Evolutionary conservation across 2,329 filamentous ascomycete genomes (phyloP), one percentile per base, ranked within the genome.

Genomic region (Talaromyces sp.): DNA sequence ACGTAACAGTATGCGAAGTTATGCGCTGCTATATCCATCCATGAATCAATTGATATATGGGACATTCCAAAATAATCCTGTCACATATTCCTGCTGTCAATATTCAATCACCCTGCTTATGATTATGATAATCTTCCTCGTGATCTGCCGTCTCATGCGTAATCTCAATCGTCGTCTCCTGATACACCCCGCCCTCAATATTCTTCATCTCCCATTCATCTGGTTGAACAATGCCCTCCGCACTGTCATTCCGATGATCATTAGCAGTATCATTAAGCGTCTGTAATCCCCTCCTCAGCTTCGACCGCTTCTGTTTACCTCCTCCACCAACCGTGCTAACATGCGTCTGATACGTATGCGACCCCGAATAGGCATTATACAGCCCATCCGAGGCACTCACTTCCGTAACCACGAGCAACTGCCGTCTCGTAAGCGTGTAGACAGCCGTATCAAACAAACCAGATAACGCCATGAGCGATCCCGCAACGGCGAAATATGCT

Each of bases 381-480:
- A n/a, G 27, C 13, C 53, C 17, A 36, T 36, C 27, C 19, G 47
- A 17, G 29, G 53, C 8, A 31, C 60, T 63, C 15, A 74, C 77
- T 64, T 83, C 81, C 62, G 82, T 80, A 65, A 82, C 81, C 69
- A 84, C 76, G 36, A 88, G 79, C 67, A 87, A 79, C 51, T 84
- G 82, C 63, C 82, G 81, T 13, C 86, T 81, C 0, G 86, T 88
- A 6, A 86, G 74, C 0, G 84, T 84, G 76, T 87, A 88, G 2
- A 88, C 79, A 1, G 85, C 72, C 15, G 85, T 84, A 70, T 88
- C 85, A 27, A 87, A 81, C 75, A 85, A 82, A 22, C 86, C 86
- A 66, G 85, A 87, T 36, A 81, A 84, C 2, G 84, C 84, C 65
- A 88, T 85, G 69, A 88, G 77, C 5, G 84, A 80, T 38, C 84